Evolutionary conservation across 768 basidiomycete species (phyloP), one percentile per base, ranked within the genome.

Genomic region (Psilocybe azurescens): DNA sequence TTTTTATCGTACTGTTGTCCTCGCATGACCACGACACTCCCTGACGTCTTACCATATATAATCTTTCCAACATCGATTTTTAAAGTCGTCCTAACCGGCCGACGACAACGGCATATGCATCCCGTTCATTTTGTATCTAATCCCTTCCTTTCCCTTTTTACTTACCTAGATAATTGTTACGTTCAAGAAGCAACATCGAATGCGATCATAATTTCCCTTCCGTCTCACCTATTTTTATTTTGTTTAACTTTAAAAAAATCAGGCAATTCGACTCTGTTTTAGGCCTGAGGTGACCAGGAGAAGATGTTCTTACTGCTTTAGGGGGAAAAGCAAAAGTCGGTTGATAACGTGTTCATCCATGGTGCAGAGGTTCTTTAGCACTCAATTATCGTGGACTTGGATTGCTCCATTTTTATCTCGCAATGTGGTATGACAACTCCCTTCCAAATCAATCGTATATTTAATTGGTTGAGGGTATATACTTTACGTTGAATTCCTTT

Each of bases 1-100:
- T 54, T 63, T 38, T 56, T 49, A 58, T 67, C 67, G 64, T 55
- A 63, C 56, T 67, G 67, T 61, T 67, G 64, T 65, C 67, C 33
- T 64, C 53, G 62, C 65, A 65, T 57, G 41, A 57, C 54, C 67
- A 65, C 56, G 63, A 65, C 61, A 36, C 38, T 62, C 60, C 29
- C 49, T 60, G 48, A 53, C 36, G 48, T 39, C 30, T 48, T 32
- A 38, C 20, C 56, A 50, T 36, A 58, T 49, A 56, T 47, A 44
- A 56, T 56, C 38, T 41, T 51, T 32, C 24, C 30, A 28, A 24
- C 49, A 29, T 54, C 53, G 20, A 33, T 54, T 32, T 53, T n/a
- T 30, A 20, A 56, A 41, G 20, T 57, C 16, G 30, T 16, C 32
- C 30, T 16, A 18, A 33, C 48, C 28, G 11, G 18, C 44, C 11